Base-by-base conservation (phyloP, 768 basidiomycete genomes). In the Xerocomellus chrysenteron region DNA sequence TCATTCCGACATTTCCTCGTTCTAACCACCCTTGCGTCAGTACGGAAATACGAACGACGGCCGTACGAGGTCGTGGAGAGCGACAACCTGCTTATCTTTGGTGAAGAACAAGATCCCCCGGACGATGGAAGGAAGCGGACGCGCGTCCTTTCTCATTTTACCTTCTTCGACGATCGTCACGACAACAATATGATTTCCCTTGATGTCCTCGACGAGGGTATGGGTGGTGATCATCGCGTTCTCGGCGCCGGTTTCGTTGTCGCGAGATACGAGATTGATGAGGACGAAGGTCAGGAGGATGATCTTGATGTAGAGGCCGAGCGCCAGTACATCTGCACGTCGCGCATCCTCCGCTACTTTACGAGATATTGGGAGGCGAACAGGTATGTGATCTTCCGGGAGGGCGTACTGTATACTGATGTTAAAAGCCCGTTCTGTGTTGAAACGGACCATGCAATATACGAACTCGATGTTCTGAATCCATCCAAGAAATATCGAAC, bases 271-370 rank as follows among this genome's bases (percentile, higher is more conserved):
- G 73, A 75, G 16, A 74, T 77, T 40, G 84, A 86, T 5, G 87
- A 88, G 52, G 86, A 87, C 50, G 82, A 79, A 21, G 86, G 80
- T 0, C 82, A 86, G 54, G 82, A 86, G 33, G 85, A 82, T 45
- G 80, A 69, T 6, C 56, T 71, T 2, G 74, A 66, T 13, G 70
- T 70, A 26, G 74, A 67, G 5, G 70, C 66, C 11, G 66, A 70
- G 28, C 55, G 56, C 5, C 73, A 77, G 44, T 77, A 75, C 44
- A 64, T 90, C 39, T 73, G 76, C 19, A 73, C 86, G 45, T 73
- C 77, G 7, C 68, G 75, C 1, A 76, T 90, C 26, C 59, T 80
- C 17, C 61, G 77, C 14, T 84, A 71, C 62, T 73, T 73, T 2
- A 72, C 87, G 16, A 81, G 86, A 61, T 87, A 82, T 60, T 71